Conservation (phyloP, 129 eudicot genomes). For the Saposhnikovia divaricata region DNA sequence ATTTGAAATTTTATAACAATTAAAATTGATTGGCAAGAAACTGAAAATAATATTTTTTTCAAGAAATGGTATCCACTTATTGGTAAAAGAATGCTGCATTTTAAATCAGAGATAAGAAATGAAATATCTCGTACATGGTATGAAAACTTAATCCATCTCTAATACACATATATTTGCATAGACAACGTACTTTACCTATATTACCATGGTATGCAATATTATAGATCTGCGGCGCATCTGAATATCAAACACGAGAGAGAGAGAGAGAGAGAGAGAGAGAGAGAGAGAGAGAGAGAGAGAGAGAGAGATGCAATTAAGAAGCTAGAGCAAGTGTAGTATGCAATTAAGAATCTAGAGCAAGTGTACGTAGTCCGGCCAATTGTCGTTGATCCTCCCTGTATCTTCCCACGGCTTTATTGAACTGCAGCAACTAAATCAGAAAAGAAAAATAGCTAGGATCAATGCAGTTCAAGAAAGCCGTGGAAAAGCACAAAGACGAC, state of each 20-base stretch:
- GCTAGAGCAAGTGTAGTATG: too few relatives aligned
- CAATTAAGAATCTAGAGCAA: neutral
- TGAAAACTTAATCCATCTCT: neutral
- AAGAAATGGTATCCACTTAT: neutral
- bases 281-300: too few relatives aligned
- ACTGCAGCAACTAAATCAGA: conserved; percentile 28
- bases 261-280: too few relatives aligned
- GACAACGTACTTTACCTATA: neutral
- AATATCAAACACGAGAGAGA: neutral
- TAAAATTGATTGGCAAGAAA: neutral
- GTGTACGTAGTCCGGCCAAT: conserved; percentile 9
- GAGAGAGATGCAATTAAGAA: neutral
- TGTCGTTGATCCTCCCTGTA: conserved; percentile 41
- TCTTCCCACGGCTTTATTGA: conserved; percentile 99
- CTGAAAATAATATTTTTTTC: neutral
- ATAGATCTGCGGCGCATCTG: neutral
- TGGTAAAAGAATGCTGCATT: neutral
- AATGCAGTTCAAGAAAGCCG: conserved; percentile 99
- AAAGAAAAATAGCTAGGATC: neutral
- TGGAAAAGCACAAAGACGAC: conserved; percentile 77
- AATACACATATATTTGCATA: too few relatives aligned
- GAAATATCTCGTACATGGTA: too few relatives aligned
- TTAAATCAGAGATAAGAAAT: too few relatives aligned
- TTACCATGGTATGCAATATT: neutral
- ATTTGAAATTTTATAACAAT: too few relatives aligned